Evolutionary conservation across 2,329 filamentous ascomycete genomes (phyloP).

Genomic region (Ophiostoma perfectum): DNA sequence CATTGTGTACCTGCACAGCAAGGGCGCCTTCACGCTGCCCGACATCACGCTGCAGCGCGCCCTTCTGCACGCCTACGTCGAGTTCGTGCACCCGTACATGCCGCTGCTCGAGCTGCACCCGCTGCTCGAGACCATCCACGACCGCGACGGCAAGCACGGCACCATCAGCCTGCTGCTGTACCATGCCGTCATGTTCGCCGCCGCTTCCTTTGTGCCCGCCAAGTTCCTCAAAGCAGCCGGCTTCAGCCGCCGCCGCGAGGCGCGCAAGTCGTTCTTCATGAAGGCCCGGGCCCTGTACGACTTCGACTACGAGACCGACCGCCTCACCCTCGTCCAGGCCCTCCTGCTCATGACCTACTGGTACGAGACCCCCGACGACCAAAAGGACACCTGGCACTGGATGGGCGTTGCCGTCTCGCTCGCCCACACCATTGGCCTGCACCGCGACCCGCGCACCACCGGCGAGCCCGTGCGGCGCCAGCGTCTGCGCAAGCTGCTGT

Average conservation of each 20-base stretch:
- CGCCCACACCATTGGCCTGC: conserved; percentile 86
- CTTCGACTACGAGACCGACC: conserved; percentile 89
- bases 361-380: conserved; percentile 94
- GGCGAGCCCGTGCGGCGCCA: conserved; percentile 69
- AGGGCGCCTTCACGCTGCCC: conserved; percentile 78
- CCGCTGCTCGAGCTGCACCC: conserved; percentile 68
- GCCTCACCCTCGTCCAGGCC: conserved; percentile 81
- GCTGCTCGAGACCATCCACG: conserved; percentile 56
- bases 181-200: conserved; percentile 92
- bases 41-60: conserved; percentile 66
- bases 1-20: conserved; percentile 73
- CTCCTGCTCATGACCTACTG: conserved; percentile 92
- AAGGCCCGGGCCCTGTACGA: conserved; percentile 88
- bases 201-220: conserved; percentile 81
- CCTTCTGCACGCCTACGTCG: conserved; percentile 73
- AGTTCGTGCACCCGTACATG: conserved; percentile 93
- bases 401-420: conserved; percentile 93
- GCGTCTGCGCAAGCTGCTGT: conserved; percentile 88
- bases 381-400: conserved; percentile 98
- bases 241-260: conserved; percentile 70
- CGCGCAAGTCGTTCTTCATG: conserved; percentile 82
- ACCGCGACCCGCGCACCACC: conserved; percentile 72
- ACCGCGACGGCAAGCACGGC: conserved; percentile 61
- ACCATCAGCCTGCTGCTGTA: conserved; percentile 81
- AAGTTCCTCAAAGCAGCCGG: conserved; percentile 70